A percentile compares a stretch with the other conserved stretches of the same genome.
phyloP scores from a whole-genome alignment of 805 yeast genomes.

The Kluyveromyces siamensis region DNA sequence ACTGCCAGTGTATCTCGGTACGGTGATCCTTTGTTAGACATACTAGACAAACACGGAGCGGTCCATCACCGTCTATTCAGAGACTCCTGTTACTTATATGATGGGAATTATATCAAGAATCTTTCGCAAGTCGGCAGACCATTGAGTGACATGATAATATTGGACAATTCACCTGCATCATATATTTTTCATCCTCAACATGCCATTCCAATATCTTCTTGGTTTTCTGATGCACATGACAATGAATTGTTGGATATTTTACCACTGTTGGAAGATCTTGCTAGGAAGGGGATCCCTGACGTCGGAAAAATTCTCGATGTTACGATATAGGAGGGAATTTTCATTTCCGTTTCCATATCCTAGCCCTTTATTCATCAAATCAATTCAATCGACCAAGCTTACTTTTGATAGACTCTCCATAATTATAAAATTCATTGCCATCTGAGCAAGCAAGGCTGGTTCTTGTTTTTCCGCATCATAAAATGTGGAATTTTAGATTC shows the following conservation, averaged over 20 bases:
- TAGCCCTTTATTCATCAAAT: not conserved
- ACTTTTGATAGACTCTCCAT: slow-evolving; percentile 2
- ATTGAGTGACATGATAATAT: slow-evolving; percentile 70
- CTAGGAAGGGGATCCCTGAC: slow-evolving; percentile 66
- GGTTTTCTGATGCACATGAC: slow-evolving; percentile 98
- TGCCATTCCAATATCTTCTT: slow-evolving; percentile 91
- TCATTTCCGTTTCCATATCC: not conserved
- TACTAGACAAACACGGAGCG: slow-evolving; percentile 63
- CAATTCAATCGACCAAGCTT: not conserved
- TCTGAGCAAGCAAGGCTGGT: slow-evolving; percentile 3
- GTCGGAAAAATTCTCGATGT: slow-evolving; percentile 82
- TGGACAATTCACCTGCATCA: slow-evolving; percentile 98
- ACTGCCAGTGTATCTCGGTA: slow-evolving; percentile 94
- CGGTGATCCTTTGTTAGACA: slow-evolving; percentile 91
- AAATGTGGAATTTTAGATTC: not conserved
- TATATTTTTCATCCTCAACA: slow-evolving; percentile 96
- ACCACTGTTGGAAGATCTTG: slow-evolving; percentile 82
- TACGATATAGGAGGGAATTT: slow-evolving; percentile 21
- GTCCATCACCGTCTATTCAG: slow-evolving; percentile 90
- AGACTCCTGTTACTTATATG: slow-evolving; percentile 88
- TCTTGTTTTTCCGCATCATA: not conserved
- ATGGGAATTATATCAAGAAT: slow-evolving; percentile 91
- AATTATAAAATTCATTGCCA: not conserved
- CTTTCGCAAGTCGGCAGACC: slow-evolving; percentile 93
- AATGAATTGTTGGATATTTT: slow-evolving; percentile 86